Base-by-base conservation (phyloP, 352 stramenopile genomes). In the Phytophthora citrophthora region DNA sequence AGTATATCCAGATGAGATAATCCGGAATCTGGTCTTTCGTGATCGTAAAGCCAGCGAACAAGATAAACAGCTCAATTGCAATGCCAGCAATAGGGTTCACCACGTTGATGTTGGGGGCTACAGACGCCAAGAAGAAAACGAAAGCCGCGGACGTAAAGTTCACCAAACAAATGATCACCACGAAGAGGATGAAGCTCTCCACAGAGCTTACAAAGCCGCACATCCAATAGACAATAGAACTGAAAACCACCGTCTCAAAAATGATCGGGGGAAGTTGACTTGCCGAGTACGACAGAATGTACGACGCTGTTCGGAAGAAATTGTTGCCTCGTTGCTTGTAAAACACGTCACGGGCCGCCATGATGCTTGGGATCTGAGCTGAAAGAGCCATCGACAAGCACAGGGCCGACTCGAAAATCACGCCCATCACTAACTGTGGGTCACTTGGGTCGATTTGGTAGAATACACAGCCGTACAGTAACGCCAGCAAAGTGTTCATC, bases 11-110 rank as follows among this genome's bases (percentile, higher is more conserved):
- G 5, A 67, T 38, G 20, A 71, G 29, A 36, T 67, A 66, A 45
- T 54, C 36, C 16, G 63, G 63, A 20, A 71, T 71, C 12, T 71
- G 63, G 29, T 47, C 48, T 61, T 61, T 66, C 26, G 62, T 66
- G 26, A 67, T 61, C 2, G 40, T 10, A 26, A 67, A 67, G 0
- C 62, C 61, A 18, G 44, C 61, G 20, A 61, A 70, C 16, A 66
- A 15, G 8, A 65, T 43, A 8, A 70, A 55, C 6, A 66, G 15
- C 3, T 66, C 4, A 12, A 52, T 49, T 6, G 36, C 23, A 5
- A 65, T 43, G 41, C 24, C 24, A 2, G 50, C 20, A 16, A 66
- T 24, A 0, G 55, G 56, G 23, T 62, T 71, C 5, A 48, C 63
- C 24, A 66, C 32, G 23, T 47, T 66, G 1, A 70, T 13, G 27